These are phyloP conservation scores for Rusavskia elegans DNA, from an alignment of 495 filamentous ascomycete species.

Conservation along the genomic window DNA sequence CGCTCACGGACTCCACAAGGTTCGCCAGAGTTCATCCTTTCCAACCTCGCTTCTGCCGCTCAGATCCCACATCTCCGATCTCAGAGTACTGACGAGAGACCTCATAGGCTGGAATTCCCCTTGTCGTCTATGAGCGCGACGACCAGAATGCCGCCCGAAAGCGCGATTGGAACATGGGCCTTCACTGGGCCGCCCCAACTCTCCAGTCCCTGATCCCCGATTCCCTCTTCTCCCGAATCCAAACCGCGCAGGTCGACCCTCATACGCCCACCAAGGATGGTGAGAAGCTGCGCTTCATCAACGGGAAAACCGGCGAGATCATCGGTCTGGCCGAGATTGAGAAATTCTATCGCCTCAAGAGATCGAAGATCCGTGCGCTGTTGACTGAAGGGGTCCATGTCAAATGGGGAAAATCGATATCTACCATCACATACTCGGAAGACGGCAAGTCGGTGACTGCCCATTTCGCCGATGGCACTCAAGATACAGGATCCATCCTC, in stretches of 20 bases:
- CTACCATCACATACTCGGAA: conserved; percentile 4
- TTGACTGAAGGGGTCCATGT: conserved; percentile 19
- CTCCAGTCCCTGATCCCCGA: conserved; percentile 19
- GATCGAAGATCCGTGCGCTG: conserved; percentile 18
- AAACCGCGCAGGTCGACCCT: conserved; percentile 22
- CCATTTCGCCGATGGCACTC: conserved; percentile 9
- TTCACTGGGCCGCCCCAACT: conserved; percentile 29
- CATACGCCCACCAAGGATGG: conserved; percentile 4
- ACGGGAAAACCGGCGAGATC: conserved; percentile 25
- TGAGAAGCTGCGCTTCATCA: conserved; percentile 14
- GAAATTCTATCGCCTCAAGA: conserved; percentile 22
- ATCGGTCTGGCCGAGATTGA: conserved; percentile 17
- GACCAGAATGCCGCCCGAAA: conserved; percentile 13
- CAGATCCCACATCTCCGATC: background rate
- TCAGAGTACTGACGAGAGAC: no score
- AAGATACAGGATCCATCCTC: conserved; percentile 5
- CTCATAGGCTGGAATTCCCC: conserved; percentile 25
- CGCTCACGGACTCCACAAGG: background rate
- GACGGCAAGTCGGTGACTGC: conserved; percentile 2
- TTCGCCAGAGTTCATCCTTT: background rate
- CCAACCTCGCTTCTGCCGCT: no score
- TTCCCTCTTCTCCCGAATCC: conserved; percentile 14
- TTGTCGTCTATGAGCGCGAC: conserved; percentile 26
- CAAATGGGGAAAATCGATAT: conserved; percentile 4
- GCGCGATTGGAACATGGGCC: conserved; percentile 33